Conservation (phyloP, 2,329 filamentous ascomycete genomes). For the Hypoxylon sp. region DNA sequence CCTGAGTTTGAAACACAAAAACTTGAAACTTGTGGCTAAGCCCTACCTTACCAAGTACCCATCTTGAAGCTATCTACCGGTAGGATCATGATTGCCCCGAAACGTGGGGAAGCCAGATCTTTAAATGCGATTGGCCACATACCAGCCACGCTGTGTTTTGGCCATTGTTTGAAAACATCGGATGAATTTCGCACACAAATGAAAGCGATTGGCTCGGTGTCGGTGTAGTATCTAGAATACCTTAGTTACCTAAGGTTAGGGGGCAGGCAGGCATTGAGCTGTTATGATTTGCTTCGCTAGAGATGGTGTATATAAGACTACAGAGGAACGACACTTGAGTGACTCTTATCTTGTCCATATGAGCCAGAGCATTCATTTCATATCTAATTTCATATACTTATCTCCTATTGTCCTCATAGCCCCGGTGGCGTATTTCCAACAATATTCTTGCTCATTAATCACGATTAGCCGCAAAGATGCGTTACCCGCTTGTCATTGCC, state of each 20-base stretch:
- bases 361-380: conserved; percentile 29
- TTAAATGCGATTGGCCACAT: conserved; percentile 45
- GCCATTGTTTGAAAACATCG: conserved; percentile 43
- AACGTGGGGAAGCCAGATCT: conserved; percentile 30
- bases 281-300: conserved; percentile 4
- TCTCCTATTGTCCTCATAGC: conserved; percentile 42
- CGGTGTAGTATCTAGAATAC: neutral
- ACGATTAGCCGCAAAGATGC: conserved; percentile 48
- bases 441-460: conserved; percentile 25
- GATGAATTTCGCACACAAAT: conserved; percentile 28
- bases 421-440: conserved; percentile 49
- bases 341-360: conserved; percentile 35
- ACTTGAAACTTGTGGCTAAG: conserved; percentile 17
- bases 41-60: conserved; percentile 10
- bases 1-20: conserved; percentile 24
- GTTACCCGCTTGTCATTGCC: conserved; percentile 48
- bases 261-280: neutral
- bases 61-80: conserved; percentile 8
- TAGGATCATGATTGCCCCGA: conserved; percentile 15
- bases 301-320: conserved; percentile 43
- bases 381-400: conserved; percentile 28
- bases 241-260: conserved; percentile 10
- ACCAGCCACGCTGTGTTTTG: conserved; percentile 36
- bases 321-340: conserved; percentile 4
- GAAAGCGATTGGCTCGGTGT: conserved; percentile 23